These are phyloP conservation scores for Phaeophleospora eucalypticola DNA, from an alignment of 2,329 filamentous ascomycete genomes.

Conservation along the genomic window DNA sequence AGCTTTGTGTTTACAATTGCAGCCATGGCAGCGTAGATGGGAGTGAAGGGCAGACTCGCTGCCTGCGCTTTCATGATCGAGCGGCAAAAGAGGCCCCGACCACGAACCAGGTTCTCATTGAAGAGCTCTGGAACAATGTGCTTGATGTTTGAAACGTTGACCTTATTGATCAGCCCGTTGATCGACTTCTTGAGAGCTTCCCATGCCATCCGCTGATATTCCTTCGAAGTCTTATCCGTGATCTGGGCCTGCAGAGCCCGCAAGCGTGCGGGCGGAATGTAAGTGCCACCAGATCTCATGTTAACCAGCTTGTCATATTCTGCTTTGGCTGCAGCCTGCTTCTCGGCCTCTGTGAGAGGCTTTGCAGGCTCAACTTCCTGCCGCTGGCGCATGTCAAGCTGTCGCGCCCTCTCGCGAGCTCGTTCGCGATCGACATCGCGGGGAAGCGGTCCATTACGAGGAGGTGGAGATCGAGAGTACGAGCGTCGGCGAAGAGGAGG, in stretches of 20 bases:
- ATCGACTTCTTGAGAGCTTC: slow-evolving; percentile 98
- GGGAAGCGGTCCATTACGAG: slow-evolving; percentile 40
- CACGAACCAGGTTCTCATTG: slow-evolving; percentile 86
- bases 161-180: slow-evolving; percentile 98
- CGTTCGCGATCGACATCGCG: slow-evolving; percentile 48
- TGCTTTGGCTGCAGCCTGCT: slow-evolving; percentile 81
- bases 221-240: slow-evolving; percentile 91
- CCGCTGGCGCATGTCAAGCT: slow-evolving; percentile 44
- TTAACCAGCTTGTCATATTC: slow-evolving; percentile 90
- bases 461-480: slow-evolving; percentile 30
- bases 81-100: slow-evolving; percentile 86
- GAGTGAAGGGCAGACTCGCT: slow-evolving; percentile 89
- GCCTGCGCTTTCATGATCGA: slow-evolving; percentile 99
- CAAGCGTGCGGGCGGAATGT: slow-evolving; percentile 88
- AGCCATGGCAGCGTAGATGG: slow-evolving; percentile 92
- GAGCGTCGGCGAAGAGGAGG: slow-evolving; percentile 30
- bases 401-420: slow-evolving; percentile 50
- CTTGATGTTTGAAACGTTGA: slow-evolving; percentile 98
- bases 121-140: slow-evolving; percentile 95
- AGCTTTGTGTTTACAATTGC: slow-evolving; percentile 97
- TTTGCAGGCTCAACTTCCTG: slow-evolving; percentile 46
- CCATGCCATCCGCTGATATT: slow-evolving; percentile 99
- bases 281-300: slow-evolving; percentile 92
- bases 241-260: slow-evolving; percentile 93
- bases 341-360: slow-evolving; percentile 69